Conservation (phyloP, 1,284 basidiomycete genomes). For the Irpex sp. region DNA sequence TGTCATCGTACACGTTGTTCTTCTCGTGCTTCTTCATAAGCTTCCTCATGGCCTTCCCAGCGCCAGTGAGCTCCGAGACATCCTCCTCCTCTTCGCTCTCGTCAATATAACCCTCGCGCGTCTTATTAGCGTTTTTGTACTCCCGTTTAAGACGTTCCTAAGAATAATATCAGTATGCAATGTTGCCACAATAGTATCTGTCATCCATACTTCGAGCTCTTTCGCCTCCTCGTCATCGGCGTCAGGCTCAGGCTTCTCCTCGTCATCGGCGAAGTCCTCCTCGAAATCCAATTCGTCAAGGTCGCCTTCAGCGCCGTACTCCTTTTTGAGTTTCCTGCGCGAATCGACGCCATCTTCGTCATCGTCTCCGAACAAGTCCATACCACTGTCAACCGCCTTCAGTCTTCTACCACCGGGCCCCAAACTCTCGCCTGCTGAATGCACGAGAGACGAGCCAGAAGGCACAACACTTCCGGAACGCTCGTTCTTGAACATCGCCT, state of each 20-base stretch:
- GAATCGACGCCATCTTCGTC: constrained; percentile 46
- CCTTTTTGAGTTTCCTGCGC: constrained; percentile 42
- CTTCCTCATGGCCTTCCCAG: constrained; percentile 74
- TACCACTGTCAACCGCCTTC: constrained; percentile 57
- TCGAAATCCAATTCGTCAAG: constrained; percentile 81
- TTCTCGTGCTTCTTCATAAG: constrained; percentile 69
- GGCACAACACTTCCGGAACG: constrained; percentile 36
- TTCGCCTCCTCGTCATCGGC: constrained; percentile 82
- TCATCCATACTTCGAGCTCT: constrained; percentile 66
- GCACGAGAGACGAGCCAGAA: constrained; percentile 41
- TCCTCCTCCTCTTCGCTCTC: constrained; percentile 69
- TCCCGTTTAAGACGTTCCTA: constrained; percentile 83
- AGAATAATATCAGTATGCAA: neutral
- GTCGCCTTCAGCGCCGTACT: constrained; percentile 65
- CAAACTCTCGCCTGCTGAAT: constrained; percentile 46
- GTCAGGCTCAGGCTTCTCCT: constrained; percentile 70
- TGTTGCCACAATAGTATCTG: neutral
- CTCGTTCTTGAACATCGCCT: constrained; percentile 62
- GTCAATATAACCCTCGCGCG: constrained; percentile 60
- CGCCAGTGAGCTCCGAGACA: constrained; percentile 52
- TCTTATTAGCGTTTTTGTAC: constrained; percentile 73
- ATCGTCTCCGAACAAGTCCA: constrained; percentile 54
- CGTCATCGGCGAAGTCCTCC: constrained; percentile 83
- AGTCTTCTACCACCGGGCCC: constrained; percentile 61
- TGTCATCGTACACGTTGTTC: constrained; percentile 76